phyloP scores from a whole-genome alignment of 768 basidiomycete genomes.

The Porphyrellus cyaneotinctus region DNA sequence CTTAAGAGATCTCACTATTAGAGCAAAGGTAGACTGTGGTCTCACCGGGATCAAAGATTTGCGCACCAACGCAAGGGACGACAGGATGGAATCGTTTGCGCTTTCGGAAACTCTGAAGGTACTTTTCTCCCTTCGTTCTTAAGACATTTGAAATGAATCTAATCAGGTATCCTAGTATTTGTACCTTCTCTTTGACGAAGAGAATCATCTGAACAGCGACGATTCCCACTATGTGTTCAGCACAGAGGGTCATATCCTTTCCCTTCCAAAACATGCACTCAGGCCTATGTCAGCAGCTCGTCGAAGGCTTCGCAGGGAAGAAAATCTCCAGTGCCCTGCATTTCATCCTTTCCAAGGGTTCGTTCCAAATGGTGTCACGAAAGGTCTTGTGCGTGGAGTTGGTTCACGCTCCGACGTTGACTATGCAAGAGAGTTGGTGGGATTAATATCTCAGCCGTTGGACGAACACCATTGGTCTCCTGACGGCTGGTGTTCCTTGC shows the following conservation, averaged over 20 bases:
- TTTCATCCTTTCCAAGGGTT: constrained; percentile 47
- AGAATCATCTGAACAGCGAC: constrained; percentile 65
- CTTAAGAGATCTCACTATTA: constrained; percentile 65
- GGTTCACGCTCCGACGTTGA: constrained; percentile 72
- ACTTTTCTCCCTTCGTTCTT: constrained; percentile 2
- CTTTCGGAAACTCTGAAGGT: constrained; percentile 92
- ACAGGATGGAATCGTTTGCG: constrained; percentile 97
- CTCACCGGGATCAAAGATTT: constrained; percentile 80
- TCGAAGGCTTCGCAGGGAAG: constrained; percentile 56
- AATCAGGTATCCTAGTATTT: constrained; percentile 60
- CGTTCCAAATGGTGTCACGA: constrained; percentile 29
- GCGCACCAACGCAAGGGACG: constrained; percentile 70
- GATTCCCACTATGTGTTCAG: constrained; percentile 90
- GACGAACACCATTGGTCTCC: constrained; percentile 61
- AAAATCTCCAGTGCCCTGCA: constrained; percentile 69
- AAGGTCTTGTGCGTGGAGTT: constrained; percentile 64
- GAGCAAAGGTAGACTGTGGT: constrained; percentile 84
- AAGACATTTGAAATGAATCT: not conserved
- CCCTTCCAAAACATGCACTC: constrained; percentile 53
- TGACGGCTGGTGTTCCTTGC: constrained; percentile 73
- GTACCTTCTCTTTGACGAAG: constrained; percentile 87
- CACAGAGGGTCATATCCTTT: constrained; percentile 90
- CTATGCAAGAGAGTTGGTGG: constrained; percentile 72
- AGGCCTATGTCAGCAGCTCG: constrained; percentile 55
- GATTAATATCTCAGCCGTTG: constrained; percentile 41